Conservation (phyloP, 768 basidiomycete species). For the Cystoderma amianthinum region DNA sequence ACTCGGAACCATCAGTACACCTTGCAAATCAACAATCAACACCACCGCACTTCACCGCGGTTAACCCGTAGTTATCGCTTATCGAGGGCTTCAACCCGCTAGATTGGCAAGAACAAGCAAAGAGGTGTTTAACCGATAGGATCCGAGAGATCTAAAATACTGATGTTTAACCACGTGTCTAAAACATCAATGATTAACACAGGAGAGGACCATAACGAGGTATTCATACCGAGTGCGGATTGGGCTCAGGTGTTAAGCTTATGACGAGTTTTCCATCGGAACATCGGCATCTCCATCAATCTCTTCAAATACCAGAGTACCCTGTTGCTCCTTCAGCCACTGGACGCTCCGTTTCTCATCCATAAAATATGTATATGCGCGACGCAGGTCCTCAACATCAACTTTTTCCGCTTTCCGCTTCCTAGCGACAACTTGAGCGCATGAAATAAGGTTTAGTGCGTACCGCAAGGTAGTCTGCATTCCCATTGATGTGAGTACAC, state of each 20-base stretch:
- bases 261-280: conserved; percentile 15
- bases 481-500: conserved; percentile 86
- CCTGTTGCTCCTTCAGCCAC: conserved; percentile 85
- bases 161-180: neutral
- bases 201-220: neutral
- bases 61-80: neutral
- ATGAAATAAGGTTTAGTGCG: conserved; percentile 91
- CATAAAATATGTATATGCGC: conserved; percentile 86
- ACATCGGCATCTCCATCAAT: conserved; percentile 32
- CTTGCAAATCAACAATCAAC: neutral
- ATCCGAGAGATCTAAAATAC: neutral
- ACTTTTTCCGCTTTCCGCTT: conserved; percentile 79
- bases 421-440: conserved; percentile 78
- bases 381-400: conserved; percentile 77
- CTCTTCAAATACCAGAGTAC: conserved; percentile 69
- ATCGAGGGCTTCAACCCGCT: neutral
- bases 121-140: neutral
- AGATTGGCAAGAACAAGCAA: neutral
- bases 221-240: neutral
- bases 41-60: neutral
- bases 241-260: neutral
- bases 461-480: conserved; percentile 87
- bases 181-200: neutral
- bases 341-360: conserved; percentile 90
- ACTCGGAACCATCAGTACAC: neutral